These are phyloP conservation scores for Citrullus amarus DNA, from an alignment of 306 rosid genomes.

Conservation along the genomic window DNA sequence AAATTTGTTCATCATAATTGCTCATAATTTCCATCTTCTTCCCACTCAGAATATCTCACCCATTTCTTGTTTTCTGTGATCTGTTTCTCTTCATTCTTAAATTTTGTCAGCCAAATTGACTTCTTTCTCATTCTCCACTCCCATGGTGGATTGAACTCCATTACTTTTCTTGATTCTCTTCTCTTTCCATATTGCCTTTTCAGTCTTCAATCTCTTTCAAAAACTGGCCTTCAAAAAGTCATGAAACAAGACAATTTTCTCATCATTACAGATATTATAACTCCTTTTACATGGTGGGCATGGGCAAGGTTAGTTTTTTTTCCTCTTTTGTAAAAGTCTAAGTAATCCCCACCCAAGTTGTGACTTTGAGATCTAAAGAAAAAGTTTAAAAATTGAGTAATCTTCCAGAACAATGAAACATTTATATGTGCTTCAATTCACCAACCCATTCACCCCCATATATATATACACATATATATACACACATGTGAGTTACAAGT, in stretches of 20 bases:
- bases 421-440: background rate
- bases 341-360: background rate
- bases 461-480: background rate
- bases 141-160: slow-evolving; percentile 1
- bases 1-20: background rate
- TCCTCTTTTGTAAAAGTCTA: background rate
- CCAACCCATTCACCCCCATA: background rate
- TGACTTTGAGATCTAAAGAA: background rate
- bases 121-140: slow-evolving; percentile 3
- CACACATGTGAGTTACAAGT: background rate
- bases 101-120: background rate
- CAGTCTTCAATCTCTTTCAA: background rate
- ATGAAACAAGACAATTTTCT: background rate
- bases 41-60: background rate
- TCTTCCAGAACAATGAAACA: background rate
- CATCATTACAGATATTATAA: background rate
- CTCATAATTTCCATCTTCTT: background rate
- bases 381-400: background rate
- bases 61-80: background rate
- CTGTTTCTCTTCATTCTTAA: background rate
- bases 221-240: background rate
- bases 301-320: background rate
- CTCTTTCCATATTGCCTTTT: background rate
- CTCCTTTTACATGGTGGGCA: background rate
- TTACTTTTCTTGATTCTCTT: background rate